Evolutionary conservation across 345 rosid genomes (phyloP).

Genomic region (Geranium rotundifolium): DNA sequence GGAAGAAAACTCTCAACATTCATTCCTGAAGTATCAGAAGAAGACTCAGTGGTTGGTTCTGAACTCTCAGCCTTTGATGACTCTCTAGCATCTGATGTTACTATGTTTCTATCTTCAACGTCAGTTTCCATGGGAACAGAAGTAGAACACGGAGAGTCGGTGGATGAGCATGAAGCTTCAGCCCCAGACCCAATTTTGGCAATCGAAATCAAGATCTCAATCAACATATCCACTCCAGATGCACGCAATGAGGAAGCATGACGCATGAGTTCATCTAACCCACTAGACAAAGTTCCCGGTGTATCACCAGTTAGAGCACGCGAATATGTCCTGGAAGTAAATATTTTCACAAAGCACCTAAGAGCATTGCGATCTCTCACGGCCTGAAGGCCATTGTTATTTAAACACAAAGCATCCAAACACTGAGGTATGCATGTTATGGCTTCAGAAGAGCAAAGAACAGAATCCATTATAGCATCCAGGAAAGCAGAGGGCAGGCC

Average conservation of each 20-base stretch:
- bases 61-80: constrained; percentile 31
- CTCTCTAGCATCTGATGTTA: constrained; percentile 27
- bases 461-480: constrained; percentile 84
- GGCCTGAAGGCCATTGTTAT: constrained; percentile 77
- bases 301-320: constrained; percentile 82
- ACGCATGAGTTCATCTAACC: constrained; percentile 89
- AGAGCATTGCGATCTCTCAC: constrained; percentile 78
- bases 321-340: constrained; percentile 66
- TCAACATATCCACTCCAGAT: constrained; percentile 81
- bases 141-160: constrained; percentile 30
- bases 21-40: constrained; percentile 40
- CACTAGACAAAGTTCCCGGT: constrained; percentile 70
- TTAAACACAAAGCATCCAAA: constrained; percentile 91
- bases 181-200: constrained; percentile 55
- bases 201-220: constrained; percentile 61
- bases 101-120: constrained; percentile 39
- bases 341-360: constrained; percentile 85
- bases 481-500: constrained; percentile 89
- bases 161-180: constrained; percentile 34
- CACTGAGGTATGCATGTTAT: constrained; percentile 94
- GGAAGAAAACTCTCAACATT: constrained; percentile 68
- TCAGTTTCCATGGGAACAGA: constrained; percentile 92
- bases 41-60: constrained; percentile 40
- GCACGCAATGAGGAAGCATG: constrained; percentile 83
- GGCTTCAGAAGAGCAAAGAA: constrained; percentile 80